Percentiles rank a stretch among this genome's conserved stretches.
Evolutionary conservation across 192 early-diverging fungal genomes (phyloP).

Genomic region (Mycoemilia scoparia): DNA sequence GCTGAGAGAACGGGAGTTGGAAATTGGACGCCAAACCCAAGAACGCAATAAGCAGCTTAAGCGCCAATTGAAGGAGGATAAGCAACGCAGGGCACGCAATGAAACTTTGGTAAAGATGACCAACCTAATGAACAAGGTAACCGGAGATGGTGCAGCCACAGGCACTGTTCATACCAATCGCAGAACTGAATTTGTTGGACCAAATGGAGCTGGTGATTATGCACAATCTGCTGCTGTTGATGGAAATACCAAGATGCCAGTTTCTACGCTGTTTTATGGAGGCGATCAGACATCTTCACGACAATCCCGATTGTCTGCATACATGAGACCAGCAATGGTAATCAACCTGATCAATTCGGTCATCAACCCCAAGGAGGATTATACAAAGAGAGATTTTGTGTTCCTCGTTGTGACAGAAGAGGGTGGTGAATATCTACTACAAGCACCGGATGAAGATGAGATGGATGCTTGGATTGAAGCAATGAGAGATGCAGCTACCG

Average conservation of each 20-base stretch:
- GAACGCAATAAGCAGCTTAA: conserved; percentile 32
- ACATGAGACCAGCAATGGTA: conserved; percentile 42
- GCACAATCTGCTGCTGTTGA: not conserved
- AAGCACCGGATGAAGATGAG: conserved; percentile 41
- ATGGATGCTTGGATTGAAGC: conserved; percentile 56
- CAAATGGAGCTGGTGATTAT: not conserved
- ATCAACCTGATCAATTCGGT: conserved; percentile 63
- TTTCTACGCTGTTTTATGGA: no score
- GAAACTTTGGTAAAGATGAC: conserved; percentile 34
- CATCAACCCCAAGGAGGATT: conserved; percentile 41
- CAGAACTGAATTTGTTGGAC: not conserved
- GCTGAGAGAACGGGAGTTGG: conserved; percentile 32
- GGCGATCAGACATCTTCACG: no score
- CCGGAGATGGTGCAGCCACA: not conserved
- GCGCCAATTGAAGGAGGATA: conserved; percentile 32
- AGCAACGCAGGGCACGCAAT: conserved; percentile 33
- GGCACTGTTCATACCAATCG: not conserved
- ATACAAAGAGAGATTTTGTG: conserved; percentile 51
- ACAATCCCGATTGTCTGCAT: conserved; percentile 11
- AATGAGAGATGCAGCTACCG: conserved; percentile 47
- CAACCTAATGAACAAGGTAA: conserved; percentile 28
- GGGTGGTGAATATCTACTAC: conserved; percentile 57
- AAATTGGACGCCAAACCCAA: conserved; percentile 24
- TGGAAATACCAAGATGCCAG: no score
- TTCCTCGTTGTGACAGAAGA: conserved; percentile 65